These are phyloP conservation scores for Neoboletus magnificus DNA, from an alignment of 768 basidiomycete species.

Conservation along the genomic window DNA sequence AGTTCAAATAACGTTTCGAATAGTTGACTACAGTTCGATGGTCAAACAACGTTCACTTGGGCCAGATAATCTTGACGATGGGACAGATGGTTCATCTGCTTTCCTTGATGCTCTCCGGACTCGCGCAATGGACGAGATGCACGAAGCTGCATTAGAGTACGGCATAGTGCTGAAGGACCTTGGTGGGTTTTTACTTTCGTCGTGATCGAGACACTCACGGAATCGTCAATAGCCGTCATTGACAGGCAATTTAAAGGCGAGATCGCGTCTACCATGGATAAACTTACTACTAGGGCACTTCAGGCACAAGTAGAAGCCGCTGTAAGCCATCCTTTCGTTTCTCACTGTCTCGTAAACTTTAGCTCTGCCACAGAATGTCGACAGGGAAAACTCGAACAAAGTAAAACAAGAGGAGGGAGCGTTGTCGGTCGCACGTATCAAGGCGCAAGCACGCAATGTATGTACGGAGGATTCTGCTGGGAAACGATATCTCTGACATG, in stretches of 20 bases:
- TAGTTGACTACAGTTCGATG: slow-evolving; percentile 57
- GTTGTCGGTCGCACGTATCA: slow-evolving; percentile 73
- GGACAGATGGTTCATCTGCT: slow-evolving; percentile 63
- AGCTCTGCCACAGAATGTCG: slow-evolving; percentile 57
- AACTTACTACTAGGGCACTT: slow-evolving; percentile 76
- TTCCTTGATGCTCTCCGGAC: slow-evolving; percentile 81
- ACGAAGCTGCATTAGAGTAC: slow-evolving; percentile 76
- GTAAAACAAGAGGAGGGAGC: slow-evolving; percentile 84
- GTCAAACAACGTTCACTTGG: slow-evolving; percentile 79
- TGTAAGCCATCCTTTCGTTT: slow-evolving; percentile 36
- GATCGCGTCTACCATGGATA: slow-evolving; percentile 82
- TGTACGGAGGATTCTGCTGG: slow-evolving; percentile 3
- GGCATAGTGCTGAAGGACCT: slow-evolving; percentile 82
- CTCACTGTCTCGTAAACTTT: background rate
- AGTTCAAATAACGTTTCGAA: background rate
- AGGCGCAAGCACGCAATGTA: slow-evolving; percentile 58
- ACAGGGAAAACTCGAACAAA: slow-evolving; percentile 83
- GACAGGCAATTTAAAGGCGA: slow-evolving; percentile 89
- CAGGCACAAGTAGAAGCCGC: slow-evolving; percentile 88
- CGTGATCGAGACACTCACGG: background rate
- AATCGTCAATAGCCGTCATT: slow-evolving; percentile 60
- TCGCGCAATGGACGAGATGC: slow-evolving; percentile 85
- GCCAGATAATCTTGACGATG: slow-evolving; percentile 71
- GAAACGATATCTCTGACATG: slow-evolving; percentile 6
- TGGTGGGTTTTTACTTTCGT: slow-evolving; percentile 37